These are phyloP conservation scores for Aspergillus saccharolyticus DNA, from an alignment of 495 filamentous ascomycete species.

Conservation along the genomic window DNA sequence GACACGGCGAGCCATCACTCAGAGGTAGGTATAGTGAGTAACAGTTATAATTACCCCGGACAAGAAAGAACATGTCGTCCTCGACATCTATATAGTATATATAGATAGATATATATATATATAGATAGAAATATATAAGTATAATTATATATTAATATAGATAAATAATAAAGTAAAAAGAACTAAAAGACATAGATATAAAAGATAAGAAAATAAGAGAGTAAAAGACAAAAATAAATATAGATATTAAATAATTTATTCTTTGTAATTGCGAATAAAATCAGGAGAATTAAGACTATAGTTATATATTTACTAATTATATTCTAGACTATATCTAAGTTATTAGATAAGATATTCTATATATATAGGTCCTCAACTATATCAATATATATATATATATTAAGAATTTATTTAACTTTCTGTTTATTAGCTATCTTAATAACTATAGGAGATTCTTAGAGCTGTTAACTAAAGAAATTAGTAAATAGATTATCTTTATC, in stretches of 20 bases:
- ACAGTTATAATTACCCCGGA: too few relatives aligned
- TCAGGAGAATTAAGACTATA: not conserved
- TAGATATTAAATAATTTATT: not conserved
- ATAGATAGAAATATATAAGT: too few relatives aligned
- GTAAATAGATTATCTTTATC: not conserved
- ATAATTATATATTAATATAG: too few relatives aligned
- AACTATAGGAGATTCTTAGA: not conserved
- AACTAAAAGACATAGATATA: not conserved
- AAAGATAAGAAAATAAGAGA: not conserved
- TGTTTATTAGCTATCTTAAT: not conserved
- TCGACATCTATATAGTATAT: too few relatives aligned
- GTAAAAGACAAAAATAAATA: not conserved
- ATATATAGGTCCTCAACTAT: not conserved
- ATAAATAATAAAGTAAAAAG: not conserved
- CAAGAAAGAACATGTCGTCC: too few relatives aligned
- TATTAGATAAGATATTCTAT: slow-evolving; percentile 7
- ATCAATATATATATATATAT: not conserved
- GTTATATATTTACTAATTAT: not conserved
- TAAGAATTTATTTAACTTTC: not conserved
- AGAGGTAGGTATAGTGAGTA: too few relatives aligned
- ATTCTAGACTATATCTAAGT: slow-evolving; percentile 2
- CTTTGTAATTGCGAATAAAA: not conserved
- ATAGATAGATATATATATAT: too few relatives aligned
- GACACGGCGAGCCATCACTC: too few relatives aligned
- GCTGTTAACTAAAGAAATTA: too few relatives aligned